Percentiles rank a stretch among this genome's conserved stretches.
Evolutionary conservation across 1,284 basidiomycete genomes (phyloP).

Genomic region (Tylopilus sp.): DNA sequence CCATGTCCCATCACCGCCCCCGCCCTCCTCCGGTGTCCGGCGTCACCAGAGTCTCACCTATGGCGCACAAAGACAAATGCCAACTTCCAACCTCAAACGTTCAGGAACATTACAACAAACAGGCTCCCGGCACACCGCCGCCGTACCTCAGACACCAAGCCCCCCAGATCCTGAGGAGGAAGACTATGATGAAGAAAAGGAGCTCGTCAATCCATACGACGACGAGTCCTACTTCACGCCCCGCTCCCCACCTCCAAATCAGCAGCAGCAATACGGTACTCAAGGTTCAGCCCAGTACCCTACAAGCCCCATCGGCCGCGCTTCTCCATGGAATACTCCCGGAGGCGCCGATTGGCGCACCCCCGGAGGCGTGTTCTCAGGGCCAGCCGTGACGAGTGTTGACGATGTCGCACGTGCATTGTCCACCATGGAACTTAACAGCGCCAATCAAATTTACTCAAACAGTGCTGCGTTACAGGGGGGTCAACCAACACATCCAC

Average conservation of each 20-base stretch:
- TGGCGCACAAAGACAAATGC: conserved; percentile 49
- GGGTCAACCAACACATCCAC: conserved; percentile 57
- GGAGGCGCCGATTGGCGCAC: conserved; percentile 60
- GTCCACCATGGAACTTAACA: conserved; percentile 57
- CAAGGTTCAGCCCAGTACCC: conserved; percentile 43
- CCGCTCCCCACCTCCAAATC: conserved; percentile 29
- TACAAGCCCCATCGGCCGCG: conserved; percentile 59
- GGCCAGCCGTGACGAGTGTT: conserved; percentile 38
- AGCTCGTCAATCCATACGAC: conserved; percentile 48
- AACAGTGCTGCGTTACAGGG: conserved; percentile 34
- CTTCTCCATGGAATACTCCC: conserved; percentile 60
- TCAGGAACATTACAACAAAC: conserved; percentile 65
- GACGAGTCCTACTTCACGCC: conserved; percentile 52
- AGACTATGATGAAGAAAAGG: conserved; percentile 52
- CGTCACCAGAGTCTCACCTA: conserved; percentile 77
- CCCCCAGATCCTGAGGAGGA: conserved; percentile 53
- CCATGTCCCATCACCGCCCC: conserved; percentile 63
- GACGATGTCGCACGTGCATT: conserved; percentile 75
- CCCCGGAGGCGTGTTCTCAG: conserved; percentile 35
- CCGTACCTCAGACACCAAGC: conserved; percentile 40
- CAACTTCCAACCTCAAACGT: conserved; percentile 54
- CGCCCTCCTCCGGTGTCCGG: conserved; percentile 63
- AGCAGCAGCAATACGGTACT: conserved; percentile 27
- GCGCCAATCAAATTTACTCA: conserved; percentile 33
- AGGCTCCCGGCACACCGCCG: conserved; percentile 34